Conservation (phyloP, 139 green algal genomes). For the Marvania coccoides region DNA sequence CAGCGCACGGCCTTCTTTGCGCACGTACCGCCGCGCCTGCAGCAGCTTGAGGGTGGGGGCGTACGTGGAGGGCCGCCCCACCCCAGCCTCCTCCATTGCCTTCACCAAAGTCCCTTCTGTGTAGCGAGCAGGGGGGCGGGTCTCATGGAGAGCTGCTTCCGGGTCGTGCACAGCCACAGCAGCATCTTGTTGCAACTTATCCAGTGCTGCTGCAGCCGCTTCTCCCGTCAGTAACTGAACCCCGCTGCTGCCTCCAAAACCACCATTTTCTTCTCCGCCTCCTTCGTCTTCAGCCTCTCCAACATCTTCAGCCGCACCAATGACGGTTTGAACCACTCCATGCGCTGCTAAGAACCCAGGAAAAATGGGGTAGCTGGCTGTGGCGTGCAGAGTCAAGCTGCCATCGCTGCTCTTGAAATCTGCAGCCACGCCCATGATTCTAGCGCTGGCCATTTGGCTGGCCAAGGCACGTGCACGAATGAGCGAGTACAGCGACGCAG, state of each 20-base stretch:
- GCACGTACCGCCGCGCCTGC: constrained; percentile 62
- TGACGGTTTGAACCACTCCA: background rate
- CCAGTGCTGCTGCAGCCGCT: constrained; percentile 3
- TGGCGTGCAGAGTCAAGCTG: constrained; percentile 36
- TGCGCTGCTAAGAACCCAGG: constrained; percentile 42
- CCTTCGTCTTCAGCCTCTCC: background rate
- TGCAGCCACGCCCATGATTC: constrained; percentile 31
- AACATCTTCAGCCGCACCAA: background rate
- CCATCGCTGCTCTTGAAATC: constrained; percentile 30
- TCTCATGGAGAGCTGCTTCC: constrained; percentile 48
- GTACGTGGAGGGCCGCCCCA: constrained; percentile 92
- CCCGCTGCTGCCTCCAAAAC: background rate
- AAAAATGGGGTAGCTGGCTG: constrained; percentile 31
- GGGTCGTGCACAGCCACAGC: constrained; percentile 1
- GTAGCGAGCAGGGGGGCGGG: constrained; percentile 65
- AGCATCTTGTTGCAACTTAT: background rate
- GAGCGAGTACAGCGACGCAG: constrained; percentile 67
- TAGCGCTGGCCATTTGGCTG: constrained; percentile 62
- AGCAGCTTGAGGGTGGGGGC: constrained; percentile 72
- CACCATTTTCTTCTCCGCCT: background rate
- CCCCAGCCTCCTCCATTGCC: constrained; percentile 76
- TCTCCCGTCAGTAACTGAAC: background rate
- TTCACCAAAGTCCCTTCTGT: constrained; percentile 62
- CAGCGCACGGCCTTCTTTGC: constrained; percentile 43
- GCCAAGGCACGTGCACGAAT: constrained; percentile 78